Conservation (phyloP, 2,329 filamentous ascomycete species). For the Exophiala sideris region DNA sequence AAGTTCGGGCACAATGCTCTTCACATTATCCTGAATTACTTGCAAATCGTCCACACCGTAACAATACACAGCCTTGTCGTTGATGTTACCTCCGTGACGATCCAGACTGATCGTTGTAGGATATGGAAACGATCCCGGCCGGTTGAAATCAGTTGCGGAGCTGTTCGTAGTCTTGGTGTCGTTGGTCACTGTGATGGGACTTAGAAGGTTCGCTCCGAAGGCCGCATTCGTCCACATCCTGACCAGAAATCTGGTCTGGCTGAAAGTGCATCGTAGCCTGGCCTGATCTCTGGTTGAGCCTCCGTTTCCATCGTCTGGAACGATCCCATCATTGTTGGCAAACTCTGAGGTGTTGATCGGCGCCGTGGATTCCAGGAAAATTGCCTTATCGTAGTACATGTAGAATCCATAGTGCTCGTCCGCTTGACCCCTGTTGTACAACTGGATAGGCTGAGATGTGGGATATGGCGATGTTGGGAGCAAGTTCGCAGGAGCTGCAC, state of each 20-base stretch:
- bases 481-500: slow-evolving; percentile 67
- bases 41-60: slow-evolving; percentile 53
- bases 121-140: slow-evolving; percentile 59
- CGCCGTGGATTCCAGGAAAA: slow-evolving; percentile 59
- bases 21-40: slow-evolving; percentile 43
- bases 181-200: slow-evolving; percentile 16
- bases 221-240: slow-evolving; percentile 59
- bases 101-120: slow-evolving; percentile 59
- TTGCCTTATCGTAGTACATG: slow-evolving; percentile 81
- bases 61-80: slow-evolving; percentile 59
- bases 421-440: slow-evolving; percentile 76
- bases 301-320: slow-evolving; percentile 46
- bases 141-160: slow-evolving; percentile 45
- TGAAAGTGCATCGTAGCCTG: slow-evolving; percentile 54
- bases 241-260: slow-evolving; percentile 59
- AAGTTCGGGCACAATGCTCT: slow-evolving; percentile 52
- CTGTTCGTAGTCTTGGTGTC: slow-evolving; percentile 27
- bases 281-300: slow-evolving; percentile 48
- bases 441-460: slow-evolving; percentile 69
- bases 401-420: slow-evolving; percentile 95
- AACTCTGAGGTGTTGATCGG: slow-evolving; percentile 17
- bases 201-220: slow-evolving; percentile 32
- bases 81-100: slow-evolving; percentile 55
- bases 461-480: slow-evolving; percentile 58
- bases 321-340: slow-evolving; percentile 30